Conservation (phyloP, 1,284 basidiomycete species). For the Entoloma clypeatum region DNA sequence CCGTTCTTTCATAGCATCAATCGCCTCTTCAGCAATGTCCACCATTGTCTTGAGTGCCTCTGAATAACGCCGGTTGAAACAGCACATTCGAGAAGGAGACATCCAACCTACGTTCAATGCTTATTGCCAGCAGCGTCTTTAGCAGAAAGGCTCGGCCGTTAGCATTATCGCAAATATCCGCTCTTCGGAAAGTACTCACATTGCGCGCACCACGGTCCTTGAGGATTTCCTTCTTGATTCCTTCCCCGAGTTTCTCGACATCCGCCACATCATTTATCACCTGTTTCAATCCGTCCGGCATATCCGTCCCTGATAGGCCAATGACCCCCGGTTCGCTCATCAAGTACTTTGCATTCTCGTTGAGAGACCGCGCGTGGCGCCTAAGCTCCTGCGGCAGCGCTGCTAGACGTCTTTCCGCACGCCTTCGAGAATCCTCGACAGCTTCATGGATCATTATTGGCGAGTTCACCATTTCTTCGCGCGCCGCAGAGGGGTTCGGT, state of each 20-base stretch:
- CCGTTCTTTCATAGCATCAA: slow-evolving; percentile 37
- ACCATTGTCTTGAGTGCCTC: slow-evolving; percentile 41
- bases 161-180: too few relatives aligned
- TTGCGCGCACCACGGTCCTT: slow-evolving; percentile 20
- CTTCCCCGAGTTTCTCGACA: slow-evolving; percentile 18
- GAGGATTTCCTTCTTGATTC: slow-evolving; percentile 23
- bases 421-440: slow-evolving; percentile 19
- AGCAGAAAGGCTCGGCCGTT: slow-evolving; percentile 14
- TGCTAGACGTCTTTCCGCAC: slow-evolving; percentile 39
- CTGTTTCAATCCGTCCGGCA: slow-evolving; percentile 30
- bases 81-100: slow-evolving; percentile 4
- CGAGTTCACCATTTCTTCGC: background rate
- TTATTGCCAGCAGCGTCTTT: slow-evolving; percentile 19
- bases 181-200: slow-evolving; percentile 23
- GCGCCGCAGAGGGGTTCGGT: too few relatives aligned
- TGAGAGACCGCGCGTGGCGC: slow-evolving; percentile 42
- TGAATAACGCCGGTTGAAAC: slow-evolving; percentile 16
- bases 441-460: slow-evolving; percentile 8
- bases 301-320: slow-evolving; percentile 17
- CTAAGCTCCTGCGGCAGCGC: slow-evolving; percentile 47
- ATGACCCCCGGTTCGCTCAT: slow-evolving; percentile 22
- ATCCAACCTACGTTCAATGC: slow-evolving; percentile 36
- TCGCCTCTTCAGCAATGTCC: slow-evolving; percentile 39
- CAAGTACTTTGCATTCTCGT: slow-evolving; percentile 48
- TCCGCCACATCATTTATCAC: slow-evolving; percentile 22